A percentile compares a stretch with the other conserved stretches of the same genome.
Conservation (phyloP, 495 filamentous ascomycete species). For the Elasticomyces elasticus region DNA sequence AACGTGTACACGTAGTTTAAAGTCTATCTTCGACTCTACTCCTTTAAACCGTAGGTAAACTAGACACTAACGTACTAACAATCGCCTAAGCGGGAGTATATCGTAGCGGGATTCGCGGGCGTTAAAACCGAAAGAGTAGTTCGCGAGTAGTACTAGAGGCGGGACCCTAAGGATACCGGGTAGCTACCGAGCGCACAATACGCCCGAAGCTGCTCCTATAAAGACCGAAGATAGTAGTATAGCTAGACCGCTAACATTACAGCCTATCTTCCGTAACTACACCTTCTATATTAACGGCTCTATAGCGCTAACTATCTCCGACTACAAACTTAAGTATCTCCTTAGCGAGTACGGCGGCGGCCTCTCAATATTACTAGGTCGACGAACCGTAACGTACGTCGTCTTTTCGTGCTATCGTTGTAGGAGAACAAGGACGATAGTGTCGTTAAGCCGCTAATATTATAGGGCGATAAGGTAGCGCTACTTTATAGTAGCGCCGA, state of each 20-base stretch:
- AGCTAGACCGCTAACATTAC: neutral
- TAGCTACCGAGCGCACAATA: neutral
- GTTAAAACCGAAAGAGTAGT: constrained; percentile 58
- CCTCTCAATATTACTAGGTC: constrained; percentile 56
- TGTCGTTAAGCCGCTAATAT: too few relatives aligned
- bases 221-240: neutral
- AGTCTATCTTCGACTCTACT: too few relatives aligned
- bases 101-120: constrained; percentile 63
- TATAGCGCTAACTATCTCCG: constrained; percentile 68
- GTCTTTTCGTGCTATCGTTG: too few relatives aligned
- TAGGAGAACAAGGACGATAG: too few relatives aligned
- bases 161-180: constrained; percentile 33
- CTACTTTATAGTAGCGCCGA: too few relatives aligned
- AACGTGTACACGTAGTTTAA: too few relatives aligned
- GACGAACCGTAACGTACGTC: constrained; percentile 74
- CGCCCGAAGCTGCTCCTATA: neutral
- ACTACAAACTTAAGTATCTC: constrained; percentile 75
- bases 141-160: constrained; percentile 37
- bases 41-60: too few relatives aligned
- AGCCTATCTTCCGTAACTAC: constrained; percentile 59
- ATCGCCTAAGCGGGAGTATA: constrained; percentile 45
- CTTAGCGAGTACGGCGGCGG: constrained; percentile 62
- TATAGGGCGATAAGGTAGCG: too few relatives aligned
- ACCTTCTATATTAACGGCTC: constrained; percentile 83
- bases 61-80: too few relatives aligned